Percentiles rank a stretch among this genome's conserved stretches.
Evolutionary conservation across 306 rosid genomes (phyloP).

Genomic region (Prunus davidiana): DNA sequence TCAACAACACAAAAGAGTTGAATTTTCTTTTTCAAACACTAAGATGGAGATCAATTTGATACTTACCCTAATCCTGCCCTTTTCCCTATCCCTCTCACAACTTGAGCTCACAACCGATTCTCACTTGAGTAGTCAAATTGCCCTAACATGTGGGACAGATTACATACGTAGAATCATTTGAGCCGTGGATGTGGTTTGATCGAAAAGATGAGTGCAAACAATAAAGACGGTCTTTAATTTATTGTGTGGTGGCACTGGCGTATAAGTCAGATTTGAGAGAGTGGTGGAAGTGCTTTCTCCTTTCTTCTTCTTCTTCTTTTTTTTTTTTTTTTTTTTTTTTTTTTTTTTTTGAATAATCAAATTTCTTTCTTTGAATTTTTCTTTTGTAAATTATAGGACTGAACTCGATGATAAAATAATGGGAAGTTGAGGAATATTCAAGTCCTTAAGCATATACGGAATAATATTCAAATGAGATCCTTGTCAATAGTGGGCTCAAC

Average conservation of each 20-base stretch:
- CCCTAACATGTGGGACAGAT: neutral
- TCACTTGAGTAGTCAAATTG: conserved; percentile 3
- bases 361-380: too few species aligned
- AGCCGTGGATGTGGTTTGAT: neutral
- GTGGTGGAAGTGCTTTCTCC: neutral
- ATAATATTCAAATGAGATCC: too few species aligned
- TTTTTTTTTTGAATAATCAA: neutral
- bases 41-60: neutral
- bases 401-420: neutral
- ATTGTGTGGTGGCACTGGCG: neutral
- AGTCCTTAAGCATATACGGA: neutral
- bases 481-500: too few species aligned
- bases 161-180: neutral
- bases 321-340: fast-evolving
- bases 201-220: neutral
- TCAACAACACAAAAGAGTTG: too few species aligned
- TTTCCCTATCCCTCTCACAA: neutral
- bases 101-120: neutral
- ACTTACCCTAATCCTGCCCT: too few species aligned
- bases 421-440: neutral
- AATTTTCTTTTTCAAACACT: neutral
- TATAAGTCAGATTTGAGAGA: neutral
- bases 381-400: neutral
- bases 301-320: too few species aligned
- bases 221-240: neutral